Conservation (phyloP, 2,329 filamentous ascomycete species). For the Akanthomyces dipterigenus region DNA sequence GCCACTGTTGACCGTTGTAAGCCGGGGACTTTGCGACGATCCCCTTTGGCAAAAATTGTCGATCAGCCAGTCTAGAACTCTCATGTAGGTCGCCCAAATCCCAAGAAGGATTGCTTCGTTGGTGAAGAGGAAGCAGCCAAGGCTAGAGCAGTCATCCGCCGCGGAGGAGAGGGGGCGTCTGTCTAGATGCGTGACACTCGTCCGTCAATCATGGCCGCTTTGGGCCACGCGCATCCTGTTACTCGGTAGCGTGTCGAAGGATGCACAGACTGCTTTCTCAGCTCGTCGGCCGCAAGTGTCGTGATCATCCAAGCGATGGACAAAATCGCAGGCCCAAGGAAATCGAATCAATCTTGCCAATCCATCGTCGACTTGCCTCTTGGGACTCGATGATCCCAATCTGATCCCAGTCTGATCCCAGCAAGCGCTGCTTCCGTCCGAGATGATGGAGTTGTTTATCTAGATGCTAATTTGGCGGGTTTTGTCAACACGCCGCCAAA, state of each 20-base stretch:
- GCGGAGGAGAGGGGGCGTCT: neutral
- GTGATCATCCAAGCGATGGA: neutral
- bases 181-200: neutral
- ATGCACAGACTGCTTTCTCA: neutral
- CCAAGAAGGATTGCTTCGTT: neutral
- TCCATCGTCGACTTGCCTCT: neutral
- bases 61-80: slow-evolving; percentile 5
- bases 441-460: neutral
- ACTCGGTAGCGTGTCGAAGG: too few species aligned
- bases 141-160: neutral
- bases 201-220: neutral
- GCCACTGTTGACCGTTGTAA: slow-evolving; percentile 1
- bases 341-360: neutral
- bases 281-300: neutral
- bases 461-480: too few species aligned
- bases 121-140: neutral
- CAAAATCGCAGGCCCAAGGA: neutral
- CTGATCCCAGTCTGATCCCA: neutral
- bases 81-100: neutral
- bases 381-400: neutral
- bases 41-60: neutral
- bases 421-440: neutral
- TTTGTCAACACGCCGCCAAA: too few species aligned
- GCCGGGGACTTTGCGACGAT: neutral
- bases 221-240: neutral